Evolutionary conservation across 2,329 filamentous ascomycete species (phyloP), one percentile per base, ranked within the genome.

Genomic region (Knufia petricola): DNA sequence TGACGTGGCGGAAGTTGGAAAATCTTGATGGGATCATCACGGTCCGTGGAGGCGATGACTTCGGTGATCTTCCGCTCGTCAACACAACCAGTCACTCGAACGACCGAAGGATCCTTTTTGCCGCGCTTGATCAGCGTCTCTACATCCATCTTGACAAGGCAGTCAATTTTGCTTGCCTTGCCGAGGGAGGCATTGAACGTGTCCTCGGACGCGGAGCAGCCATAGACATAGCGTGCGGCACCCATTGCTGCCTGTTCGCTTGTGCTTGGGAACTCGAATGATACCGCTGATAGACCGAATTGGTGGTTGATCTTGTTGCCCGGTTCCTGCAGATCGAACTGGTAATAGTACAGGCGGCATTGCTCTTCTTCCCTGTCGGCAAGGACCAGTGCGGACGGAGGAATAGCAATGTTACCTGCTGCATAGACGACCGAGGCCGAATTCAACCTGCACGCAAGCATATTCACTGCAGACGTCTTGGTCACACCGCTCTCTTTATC

Each of bases 301-400:
- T 85, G 79, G 40, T 81, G 71, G 0, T 68, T 69, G 36, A 85
- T 82, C 20, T 44, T 38, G 13, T 43, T 40, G 2, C 57, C 56
- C 1, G 57, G 40, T 2, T 59, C 51, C 0, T 58, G 48, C 1
- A 83, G 62, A 1, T 69, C 65, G 57, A 85, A 85, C 31, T 71
- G 70, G 59, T 84, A 85, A 58, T 84, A 84, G 62, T 85, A 85
- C 0, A 86, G 68, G 3, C 81, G 73, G 51, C 81, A 85, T 61
- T 85, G 79, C 39, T 82, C 78, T 54, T 79, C 74, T 52, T 84
- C 79, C 24, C 68, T 66, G 46, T 67, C 62, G 1, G 59, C 60
- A 1, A 64, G 64, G 1, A 64, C 57, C 1, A 58, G 52, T 44
- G 65, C 51, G n/a, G 43, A 67, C 2, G 60, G 64, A 4, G 81